Evolutionary conservation across 1,284 basidiomycete species (phyloP), one percentile per base, ranked within the genome.

Genomic region (Sporisorium graminicola): DNA sequence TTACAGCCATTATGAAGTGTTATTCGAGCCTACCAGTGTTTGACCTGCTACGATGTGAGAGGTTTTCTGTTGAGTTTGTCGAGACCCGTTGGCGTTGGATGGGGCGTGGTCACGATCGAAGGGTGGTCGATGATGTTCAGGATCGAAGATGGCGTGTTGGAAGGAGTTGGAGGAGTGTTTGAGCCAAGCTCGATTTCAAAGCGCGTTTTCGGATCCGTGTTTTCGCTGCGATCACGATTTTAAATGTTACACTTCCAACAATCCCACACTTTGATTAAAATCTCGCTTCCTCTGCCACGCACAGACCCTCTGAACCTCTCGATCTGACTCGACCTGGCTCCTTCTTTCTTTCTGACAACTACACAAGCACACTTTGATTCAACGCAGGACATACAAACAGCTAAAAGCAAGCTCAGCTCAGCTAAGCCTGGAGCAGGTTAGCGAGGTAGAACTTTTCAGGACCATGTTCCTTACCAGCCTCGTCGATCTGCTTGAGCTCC

Each of bases 391-490:
- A n/a, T n/a, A 22, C 35, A 13, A 50, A n/a, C 7, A 1, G 7
- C 12, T 20, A 20, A 50, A 20, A 10, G 10, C 10, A 31, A 10
- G 29, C 10, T 31, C 29, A 31, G 29, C n/a, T n/a, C n/a, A n/a
- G 3, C 57, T 29, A 69, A 44, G 63, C 59, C 47, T 64, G 59
- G 42, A 72, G 65, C 65, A 55, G 72, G 13, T 57, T 57, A 7
- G 69, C 60, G 68, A 78, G 68, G 61, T 78, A 78, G 46, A 68
- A 72, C 73, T 78, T 78, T 33, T 71, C 65, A 18, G 59, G 24
- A 2, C 76, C 73, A 57, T 68, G 65, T 22, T 75, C 51, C 12
- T 60, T 40, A n/a, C 76, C 76, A 13, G 73, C 76, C 40, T 65
- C n/a, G 47, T 78, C 76, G 54, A 78, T 78, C 61, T 75, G 61